Base-by-base conservation (phyloP, 2,329 filamentous ascomycete genomes). In the Colletotrichum camelliae region DNA sequence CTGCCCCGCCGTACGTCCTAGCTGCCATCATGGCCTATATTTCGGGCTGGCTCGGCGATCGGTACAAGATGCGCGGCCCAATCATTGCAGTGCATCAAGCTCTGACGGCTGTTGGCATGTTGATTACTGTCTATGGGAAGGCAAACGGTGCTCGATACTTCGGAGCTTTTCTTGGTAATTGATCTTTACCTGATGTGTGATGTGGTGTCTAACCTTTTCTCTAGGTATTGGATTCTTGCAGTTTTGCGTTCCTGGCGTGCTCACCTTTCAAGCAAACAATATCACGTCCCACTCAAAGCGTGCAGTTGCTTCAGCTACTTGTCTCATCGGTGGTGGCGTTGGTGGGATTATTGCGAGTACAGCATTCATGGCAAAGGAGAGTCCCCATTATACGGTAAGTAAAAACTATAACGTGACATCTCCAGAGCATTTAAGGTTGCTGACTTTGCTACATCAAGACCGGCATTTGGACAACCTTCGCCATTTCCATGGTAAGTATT, bases 191-290 rank as follows among this genome's bases (percentile, higher is more conserved):
- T 5, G 10, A 12, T 9, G 1, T 37, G 4, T 2, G 2, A 16
- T 7, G 0, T 21, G 3, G 1, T 48, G 1, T 21, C 43, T 48
- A 21, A 48, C 5, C 15, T 29, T 1, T 58, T 5, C 55, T 29
- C 55, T 0, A 75, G 81, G 81, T 5, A 80, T 82, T 7, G 80
- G 80, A 6, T 79, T 79, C 55, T 66, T 81, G 43, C 80, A 82
- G 37, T 81, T 79, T 27, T 81, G 80, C 58, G 77, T 81, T 52
- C 80, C 81, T 2, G 81, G 79, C 12, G 78, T 82, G 2, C 75
- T 82, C 16, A 78, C 81, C 7, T 83, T 78, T 67, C 81, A 83
- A 67, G 81, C 81, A 8, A 83, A 83, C 75, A 83, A 83, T 58
- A 83, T 82, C 74, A 81, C 78, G 4, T 78, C 77, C 4, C 80